These are phyloP conservation scores for Rhododendron ferrugineum DNA, from an alignment of 148 eudicot genomes.

Conservation along the genomic window DNA sequence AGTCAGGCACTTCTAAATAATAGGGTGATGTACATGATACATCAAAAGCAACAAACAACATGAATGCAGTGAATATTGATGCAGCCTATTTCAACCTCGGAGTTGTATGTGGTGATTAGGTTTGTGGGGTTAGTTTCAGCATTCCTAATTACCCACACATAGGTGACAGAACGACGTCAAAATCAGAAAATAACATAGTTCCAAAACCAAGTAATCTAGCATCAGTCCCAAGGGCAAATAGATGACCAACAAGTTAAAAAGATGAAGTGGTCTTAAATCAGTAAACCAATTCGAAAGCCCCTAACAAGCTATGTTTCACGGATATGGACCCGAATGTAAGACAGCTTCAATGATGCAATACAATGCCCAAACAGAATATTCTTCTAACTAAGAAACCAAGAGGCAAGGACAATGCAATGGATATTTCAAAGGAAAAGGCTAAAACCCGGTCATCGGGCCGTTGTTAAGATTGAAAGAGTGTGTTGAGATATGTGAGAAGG, in stretches of 20 bases:
- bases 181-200: not conserved
- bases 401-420: not conserved
- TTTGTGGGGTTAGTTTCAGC: not conserved
- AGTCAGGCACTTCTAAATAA: not conserved
- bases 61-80: not conserved
- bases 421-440: not conserved
- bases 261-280: not conserved
- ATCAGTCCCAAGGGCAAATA: not conserved
- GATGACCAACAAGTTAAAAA: not conserved
- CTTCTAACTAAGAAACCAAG: not conserved
- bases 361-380: not conserved
- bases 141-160: not conserved
- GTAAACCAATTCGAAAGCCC: not conserved
- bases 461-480: not conserved
- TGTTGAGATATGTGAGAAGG: not conserved
- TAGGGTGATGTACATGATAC: not conserved
- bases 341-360: not conserved
- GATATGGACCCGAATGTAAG: not conserved
- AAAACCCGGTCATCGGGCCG: not conserved
- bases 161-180: not conserved
- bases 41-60: not conserved
- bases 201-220: not conserved
- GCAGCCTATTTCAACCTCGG: not conserved
- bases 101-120: not conserved
- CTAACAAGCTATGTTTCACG: not conserved